Percentiles rank a stretch among this genome's conserved stretches.
Evolutionary conservation across 441 rosid genomes (phyloP).

Genomic region (Euphorbia corollata): DNA sequence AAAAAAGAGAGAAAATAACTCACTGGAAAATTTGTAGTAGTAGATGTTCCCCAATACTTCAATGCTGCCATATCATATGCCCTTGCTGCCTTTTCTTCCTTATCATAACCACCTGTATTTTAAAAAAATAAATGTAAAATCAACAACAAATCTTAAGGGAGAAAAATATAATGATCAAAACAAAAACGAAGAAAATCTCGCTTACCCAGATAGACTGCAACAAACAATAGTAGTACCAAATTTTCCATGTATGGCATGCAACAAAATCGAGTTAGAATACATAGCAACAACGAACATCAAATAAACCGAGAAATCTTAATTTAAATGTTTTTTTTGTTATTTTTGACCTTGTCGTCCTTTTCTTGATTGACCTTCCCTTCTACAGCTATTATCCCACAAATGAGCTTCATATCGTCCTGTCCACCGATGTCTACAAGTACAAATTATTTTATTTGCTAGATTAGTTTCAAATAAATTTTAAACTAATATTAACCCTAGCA

Average conservation of each 20-base stretch:
- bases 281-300: no score
- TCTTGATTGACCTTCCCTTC: constrained; percentile 98
- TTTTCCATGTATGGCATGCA: constrained; percentile 18
- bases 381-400: constrained; percentile 98
- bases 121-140: not conserved
- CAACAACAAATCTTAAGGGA: not conserved
- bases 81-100: constrained; percentile 98
- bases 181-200: not conserved
- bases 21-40: constrained; percentile 90
- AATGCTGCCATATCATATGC: constrained; percentile 92
- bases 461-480: not conserved
- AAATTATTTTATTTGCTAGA: not conserved
- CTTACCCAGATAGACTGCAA: constrained; percentile 85
- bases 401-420: constrained; percentile 97
- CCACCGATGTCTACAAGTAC: constrained; percentile 75
- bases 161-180: not conserved
- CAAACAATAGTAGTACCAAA: constrained; percentile 17
- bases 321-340: no score
- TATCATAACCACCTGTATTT: constrained; percentile 82
- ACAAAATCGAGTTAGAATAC: constrained; percentile 18
- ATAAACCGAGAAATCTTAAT: not conserved
- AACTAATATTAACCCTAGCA: no score
- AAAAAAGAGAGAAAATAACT: not conserved
- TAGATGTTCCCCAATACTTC: constrained; percentile 93
- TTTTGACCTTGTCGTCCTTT: constrained; percentile 88